Conservation (phyloP, 164 flowering plant genomes). For the Annona squamosa region DNA sequence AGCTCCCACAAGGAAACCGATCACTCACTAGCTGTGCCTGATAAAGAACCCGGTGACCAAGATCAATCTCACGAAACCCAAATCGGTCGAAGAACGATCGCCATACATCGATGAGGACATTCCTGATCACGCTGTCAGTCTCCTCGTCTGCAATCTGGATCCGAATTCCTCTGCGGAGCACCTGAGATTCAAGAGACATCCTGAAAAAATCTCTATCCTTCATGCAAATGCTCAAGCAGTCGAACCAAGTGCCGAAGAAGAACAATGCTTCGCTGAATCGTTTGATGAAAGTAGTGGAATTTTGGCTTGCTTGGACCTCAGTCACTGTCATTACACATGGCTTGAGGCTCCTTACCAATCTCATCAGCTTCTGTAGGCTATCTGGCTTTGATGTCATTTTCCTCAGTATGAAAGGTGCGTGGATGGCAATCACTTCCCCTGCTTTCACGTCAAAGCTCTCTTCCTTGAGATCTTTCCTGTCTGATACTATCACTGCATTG, state of each 20-base stretch:
- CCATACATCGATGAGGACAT: constrained; percentile 41
- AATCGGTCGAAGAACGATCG: constrained; percentile 39
- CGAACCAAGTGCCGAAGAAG: constrained; percentile 39
- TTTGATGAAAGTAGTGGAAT: constrained; percentile 31
- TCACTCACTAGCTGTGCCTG: constrained; percentile 33
- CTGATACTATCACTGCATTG: constrained; percentile 20
- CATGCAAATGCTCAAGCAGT: constrained; percentile 35
- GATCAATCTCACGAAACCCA: constrained; percentile 38
- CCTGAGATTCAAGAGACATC: constrained; percentile 16
- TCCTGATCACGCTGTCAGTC: constrained; percentile 31
- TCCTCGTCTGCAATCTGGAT: constrained; percentile 46
- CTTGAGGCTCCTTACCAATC: constrained; percentile 27
- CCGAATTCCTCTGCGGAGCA: constrained; percentile 28
- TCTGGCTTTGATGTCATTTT: constrained; percentile 6
- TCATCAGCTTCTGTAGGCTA: neutral
- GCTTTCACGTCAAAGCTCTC: constrained; percentile 30
- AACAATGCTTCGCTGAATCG: constrained; percentile 44
- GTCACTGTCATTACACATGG: constrained; percentile 38
- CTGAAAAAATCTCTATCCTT: constrained; percentile 22
- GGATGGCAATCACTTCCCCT: constrained; percentile 36
- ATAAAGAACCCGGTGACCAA: constrained; percentile 33
- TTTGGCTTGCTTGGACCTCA: constrained; percentile 42
- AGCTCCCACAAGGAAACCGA: constrained; percentile 22
- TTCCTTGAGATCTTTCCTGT: constrained; percentile 30
- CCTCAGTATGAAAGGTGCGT: constrained; percentile 10